phyloP scores from a whole-genome alignment of 345 rosid genomes.

The Bruguiera parviflora region DNA sequence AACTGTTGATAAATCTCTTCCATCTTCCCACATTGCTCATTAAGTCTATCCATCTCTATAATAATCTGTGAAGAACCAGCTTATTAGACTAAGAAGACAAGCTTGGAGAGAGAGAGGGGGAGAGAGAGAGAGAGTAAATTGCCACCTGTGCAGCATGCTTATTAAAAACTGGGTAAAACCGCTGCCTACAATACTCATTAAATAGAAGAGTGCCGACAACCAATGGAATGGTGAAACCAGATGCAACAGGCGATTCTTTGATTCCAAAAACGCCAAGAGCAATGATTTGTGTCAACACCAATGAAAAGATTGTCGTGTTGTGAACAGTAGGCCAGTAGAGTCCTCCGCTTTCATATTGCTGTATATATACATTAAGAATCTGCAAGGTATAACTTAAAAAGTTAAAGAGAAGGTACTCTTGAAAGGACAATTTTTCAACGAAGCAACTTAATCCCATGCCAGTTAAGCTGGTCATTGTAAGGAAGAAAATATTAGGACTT shows the following conservation, averaged over 20 bases:
- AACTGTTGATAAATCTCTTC: constrained; percentile 49
- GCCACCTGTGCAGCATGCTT: constrained; percentile 65
- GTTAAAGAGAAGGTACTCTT: background rate
- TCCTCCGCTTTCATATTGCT: constrained; percentile 79
- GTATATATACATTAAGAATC: constrained; percentile 73
- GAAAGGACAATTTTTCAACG: background rate
- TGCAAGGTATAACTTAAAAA: constrained; percentile 28
- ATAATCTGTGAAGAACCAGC: constrained; percentile 46
- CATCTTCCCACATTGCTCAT: constrained; percentile 54
- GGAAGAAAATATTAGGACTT: too few relatives aligned
- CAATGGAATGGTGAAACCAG: constrained; percentile 74
- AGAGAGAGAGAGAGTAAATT: constrained; percentile 6
- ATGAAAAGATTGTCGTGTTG: constrained; percentile 77
- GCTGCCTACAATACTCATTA: constrained; percentile 74
- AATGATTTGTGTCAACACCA: constrained; percentile 75
- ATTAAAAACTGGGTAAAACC: constrained; percentile 62
- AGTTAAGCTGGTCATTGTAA: too few relatives aligned
- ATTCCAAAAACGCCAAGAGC: constrained; percentile 84
- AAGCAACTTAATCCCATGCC: background rate
- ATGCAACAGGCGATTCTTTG: constrained; percentile 65
- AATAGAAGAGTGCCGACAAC: constrained; percentile 67
- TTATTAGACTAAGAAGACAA: constrained; percentile 15
- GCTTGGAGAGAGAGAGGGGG: too few relatives aligned
- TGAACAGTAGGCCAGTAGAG: constrained; percentile 83
- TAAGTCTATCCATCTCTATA: constrained; percentile 75